Evolutionary conservation across 1,284 basidiomycete genomes (phyloP).

Genomic region (Entoloma clypeatum): DNA sequence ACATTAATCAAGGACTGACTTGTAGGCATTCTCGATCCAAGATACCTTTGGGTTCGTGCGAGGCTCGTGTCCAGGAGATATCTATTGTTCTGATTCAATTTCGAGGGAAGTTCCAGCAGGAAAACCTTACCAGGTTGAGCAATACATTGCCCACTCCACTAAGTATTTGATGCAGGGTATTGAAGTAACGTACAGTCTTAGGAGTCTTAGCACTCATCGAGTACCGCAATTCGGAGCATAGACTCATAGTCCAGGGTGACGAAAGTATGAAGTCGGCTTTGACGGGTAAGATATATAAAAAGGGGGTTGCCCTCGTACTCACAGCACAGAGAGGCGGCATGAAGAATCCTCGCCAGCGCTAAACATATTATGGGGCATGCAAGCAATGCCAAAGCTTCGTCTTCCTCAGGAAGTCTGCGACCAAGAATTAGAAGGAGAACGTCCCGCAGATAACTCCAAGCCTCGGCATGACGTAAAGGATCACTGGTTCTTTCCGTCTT

Average conservation of each 20-base stretch:
- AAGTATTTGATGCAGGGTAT: constrained; percentile 21
- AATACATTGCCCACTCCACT: constrained; percentile 17
- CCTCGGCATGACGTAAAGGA: constrained; percentile 42
- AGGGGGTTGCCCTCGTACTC: constrained; percentile 15
- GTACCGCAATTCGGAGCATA: constrained; percentile 29
- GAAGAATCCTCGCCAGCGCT: constrained; percentile 40
- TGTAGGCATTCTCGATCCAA: no score
- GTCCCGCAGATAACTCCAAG: constrained; percentile 53
- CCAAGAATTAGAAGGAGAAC: constrained; percentile 44
- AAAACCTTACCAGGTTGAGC: constrained; percentile 20
- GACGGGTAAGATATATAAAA: background rate
- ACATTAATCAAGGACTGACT: no score
- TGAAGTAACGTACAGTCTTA: constrained; percentile 15
- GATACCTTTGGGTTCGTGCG: no score
- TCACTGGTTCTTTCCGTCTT: constrained; percentile 26
- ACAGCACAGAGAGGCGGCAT: constrained; percentile 32
- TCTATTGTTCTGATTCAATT: background rate
- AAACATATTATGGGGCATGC: constrained; percentile 46
- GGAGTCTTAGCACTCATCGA: constrained; percentile 15
- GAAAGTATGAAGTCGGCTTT: constrained; percentile 31
- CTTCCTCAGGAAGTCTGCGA: constrained; percentile 38
- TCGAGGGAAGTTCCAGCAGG: background rate
- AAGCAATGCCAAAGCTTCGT: constrained; percentile 47
- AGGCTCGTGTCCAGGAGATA: no score
- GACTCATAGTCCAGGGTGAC: constrained; percentile 49